Evolutionary conservation across 495 filamentous ascomycete genomes (phyloP).

Genomic region (Neurospora terricola): DNA sequence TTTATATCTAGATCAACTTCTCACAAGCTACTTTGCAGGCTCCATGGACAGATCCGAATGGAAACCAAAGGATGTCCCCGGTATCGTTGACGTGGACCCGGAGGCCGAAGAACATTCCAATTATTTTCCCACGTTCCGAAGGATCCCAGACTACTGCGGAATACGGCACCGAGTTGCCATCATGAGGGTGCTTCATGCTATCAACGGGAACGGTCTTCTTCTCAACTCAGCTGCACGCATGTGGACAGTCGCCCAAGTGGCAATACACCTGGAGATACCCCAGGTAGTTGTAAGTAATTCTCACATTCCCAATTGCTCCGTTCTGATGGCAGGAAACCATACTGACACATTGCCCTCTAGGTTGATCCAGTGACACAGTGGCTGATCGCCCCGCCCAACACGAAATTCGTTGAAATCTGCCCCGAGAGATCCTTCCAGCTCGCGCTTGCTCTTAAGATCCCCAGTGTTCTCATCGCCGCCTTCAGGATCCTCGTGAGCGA

Average conservation of each 20-base stretch:
- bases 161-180: constrained; percentile 52
- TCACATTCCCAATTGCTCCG: too few species aligned
- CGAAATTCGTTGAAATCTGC: constrained; percentile 35
- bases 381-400: constrained; percentile 32
- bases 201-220: constrained; percentile 38
- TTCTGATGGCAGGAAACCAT: neutral
- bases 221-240: constrained; percentile 57
- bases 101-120: neutral
- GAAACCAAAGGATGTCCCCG: constrained; percentile 6
- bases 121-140: constrained; percentile 16
- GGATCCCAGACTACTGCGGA: constrained; percentile 46
- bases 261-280: constrained; percentile 46
- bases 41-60: constrained; percentile 5
- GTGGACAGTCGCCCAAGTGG: constrained; percentile 52
- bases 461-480: constrained; percentile 23
- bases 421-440: constrained; percentile 35
- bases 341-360: constrained; percentile 1
- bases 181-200: constrained; percentile 43
- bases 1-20: neutral
- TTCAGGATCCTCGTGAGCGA: constrained; percentile 38
- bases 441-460: constrained; percentile 25
- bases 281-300: constrained; percentile 23
- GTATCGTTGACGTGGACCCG: constrained; percentile 10
- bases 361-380: constrained; percentile 28
- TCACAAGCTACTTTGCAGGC: constrained; percentile 2